Conservation (phyloP, 768 basidiomycete genomes). For the Peribolospora kevripleyi region DNA sequence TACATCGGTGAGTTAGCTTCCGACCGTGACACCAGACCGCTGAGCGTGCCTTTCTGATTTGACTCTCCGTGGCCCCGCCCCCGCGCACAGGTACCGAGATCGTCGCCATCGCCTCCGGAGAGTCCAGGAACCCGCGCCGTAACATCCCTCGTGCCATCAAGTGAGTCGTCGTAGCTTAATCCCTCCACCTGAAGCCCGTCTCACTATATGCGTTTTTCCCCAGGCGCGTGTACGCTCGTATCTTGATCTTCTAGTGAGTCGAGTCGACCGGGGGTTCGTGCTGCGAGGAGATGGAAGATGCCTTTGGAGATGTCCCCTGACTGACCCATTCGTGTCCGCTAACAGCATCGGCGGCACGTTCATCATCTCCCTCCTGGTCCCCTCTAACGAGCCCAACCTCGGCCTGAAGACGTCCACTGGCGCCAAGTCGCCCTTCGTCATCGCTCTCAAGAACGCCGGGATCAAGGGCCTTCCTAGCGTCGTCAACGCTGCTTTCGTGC, state of each 20-base stretch:
- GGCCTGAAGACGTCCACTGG: slow-evolving; percentile 13
- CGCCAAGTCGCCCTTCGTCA: slow-evolving; percentile 21
- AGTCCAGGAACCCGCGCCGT: slow-evolving; percentile 25
- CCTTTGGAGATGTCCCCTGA: background rate
- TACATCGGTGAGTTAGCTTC: slow-evolving; percentile 31
- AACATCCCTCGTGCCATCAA: slow-evolving; percentile 24
- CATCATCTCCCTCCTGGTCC: slow-evolving; percentile 20
- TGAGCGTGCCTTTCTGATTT: no score
- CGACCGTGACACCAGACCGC: no score
- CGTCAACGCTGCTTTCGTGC: slow-evolving; percentile 23
- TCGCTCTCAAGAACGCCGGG: slow-evolving; percentile 22
- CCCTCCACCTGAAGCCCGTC: no score
- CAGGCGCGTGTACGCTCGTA: no score
- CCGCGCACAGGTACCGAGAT: slow-evolving; percentile 43
- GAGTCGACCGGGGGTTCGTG: background rate
- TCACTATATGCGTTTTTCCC: no score
- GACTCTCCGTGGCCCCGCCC: no score
- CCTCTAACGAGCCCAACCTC: slow-evolving; percentile 15
- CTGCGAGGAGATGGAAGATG: background rate
- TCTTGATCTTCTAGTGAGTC: no score
- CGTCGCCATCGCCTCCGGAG: slow-evolving; percentile 68
- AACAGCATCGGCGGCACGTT: slow-evolving; percentile 17
- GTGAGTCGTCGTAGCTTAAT: slow-evolving; percentile 17
- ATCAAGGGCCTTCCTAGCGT: slow-evolving; percentile 22
- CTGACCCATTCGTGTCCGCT: slow-evolving; percentile 17